Evolutionary conservation across 1,284 basidiomycete species (phyloP).

Genomic region (Stereum hirsutum): DNA sequence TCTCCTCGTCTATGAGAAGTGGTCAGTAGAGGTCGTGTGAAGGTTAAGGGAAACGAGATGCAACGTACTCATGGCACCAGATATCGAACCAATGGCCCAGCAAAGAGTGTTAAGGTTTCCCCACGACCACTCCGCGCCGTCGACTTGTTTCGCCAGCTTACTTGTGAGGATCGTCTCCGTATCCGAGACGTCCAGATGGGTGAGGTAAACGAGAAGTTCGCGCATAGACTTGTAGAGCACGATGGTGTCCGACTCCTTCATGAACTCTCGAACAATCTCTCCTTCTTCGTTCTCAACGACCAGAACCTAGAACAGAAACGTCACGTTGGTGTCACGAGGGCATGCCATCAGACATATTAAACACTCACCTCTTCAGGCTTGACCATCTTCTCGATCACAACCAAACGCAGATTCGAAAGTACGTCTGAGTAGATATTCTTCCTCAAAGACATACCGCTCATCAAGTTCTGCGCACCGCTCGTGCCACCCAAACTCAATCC

Average conservation of each 20-base stretch:
- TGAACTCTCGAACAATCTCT: constrained; percentile 98
- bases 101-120: constrained; percentile 98
- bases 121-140: constrained; percentile 99
- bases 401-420: constrained; percentile 88
- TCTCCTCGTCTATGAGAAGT: constrained; percentile 75
- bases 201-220: constrained; percentile 93
- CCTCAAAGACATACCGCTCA: constrained; percentile 73
- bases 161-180: constrained; percentile 97
- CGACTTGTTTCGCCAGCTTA: constrained; percentile 95
- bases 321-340: constrained; percentile 7
- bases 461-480: constrained; percentile 51
- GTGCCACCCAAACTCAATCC: constrained; percentile 79
- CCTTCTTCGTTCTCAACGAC: constrained; percentile 99
- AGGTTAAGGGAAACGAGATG: neutral
- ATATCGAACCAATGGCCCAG: constrained; percentile 99
- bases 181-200: constrained; percentile 93
- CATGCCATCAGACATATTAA: constrained; percentile 4
- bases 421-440: constrained; percentile 97
- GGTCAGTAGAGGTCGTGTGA: constrained; percentile 9
- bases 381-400: constrained; percentile 99
- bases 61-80: constrained; percentile 93
- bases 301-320: constrained; percentile 55
- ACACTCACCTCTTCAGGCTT: constrained; percentile 96
- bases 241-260: constrained; percentile 99
- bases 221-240: constrained; percentile 99